Base-by-base conservation (phyloP, 2,329 filamentous ascomycete species). In the Nigrospora osmanthi region DNA sequence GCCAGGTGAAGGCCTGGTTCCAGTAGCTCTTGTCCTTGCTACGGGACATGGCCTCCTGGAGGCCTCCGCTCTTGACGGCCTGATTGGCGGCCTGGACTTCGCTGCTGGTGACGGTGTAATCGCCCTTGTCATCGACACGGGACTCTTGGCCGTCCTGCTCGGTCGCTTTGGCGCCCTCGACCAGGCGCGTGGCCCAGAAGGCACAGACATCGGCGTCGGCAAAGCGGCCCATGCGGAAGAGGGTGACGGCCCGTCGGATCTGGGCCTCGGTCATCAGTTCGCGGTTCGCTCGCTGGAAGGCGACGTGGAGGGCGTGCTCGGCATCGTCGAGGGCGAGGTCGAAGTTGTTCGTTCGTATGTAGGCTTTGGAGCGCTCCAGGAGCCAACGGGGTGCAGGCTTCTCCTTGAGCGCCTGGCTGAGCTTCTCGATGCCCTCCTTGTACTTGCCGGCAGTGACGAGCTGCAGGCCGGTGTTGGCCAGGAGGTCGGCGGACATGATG, bases 241-340 rank as follows among this genome's bases (percentile, higher is more conserved):
- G 72, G 11, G 85, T 77, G 12, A 95, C 79, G 6, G 80, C 86
- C 34, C 91, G 80, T 54, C 90, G 81, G 56, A 93, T 80, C 57
- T 96, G 88, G 2, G 87, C 84, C n/a, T 88, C 79, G 38, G 82
- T 74, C 62, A 96, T 88, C 30, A 85, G 75, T 52, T 88, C 80
- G 42, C 86, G 80, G 56, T 83, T 85, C 31, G 78, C 86, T 35
- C 91, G 84, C 50, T 83, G 73, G 23, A 69, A 69, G 3, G 83
- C 84, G 4, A 75, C 66, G 34, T 75, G 66, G 43, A 85, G 75
- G 3, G 82, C 86, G 40, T 74, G 72, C 50, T 89, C 80, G 34
- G 84, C 81, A 63, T 90, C 86, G 35, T 68, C 70, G 38, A 93
- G 76, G 1, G 89, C 86, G 17, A 77, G 72, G 3, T 79, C 70